Evolutionary conservation across 164 flowering plant species (phyloP).

Genomic region (Echeveria elegans): DNA sequence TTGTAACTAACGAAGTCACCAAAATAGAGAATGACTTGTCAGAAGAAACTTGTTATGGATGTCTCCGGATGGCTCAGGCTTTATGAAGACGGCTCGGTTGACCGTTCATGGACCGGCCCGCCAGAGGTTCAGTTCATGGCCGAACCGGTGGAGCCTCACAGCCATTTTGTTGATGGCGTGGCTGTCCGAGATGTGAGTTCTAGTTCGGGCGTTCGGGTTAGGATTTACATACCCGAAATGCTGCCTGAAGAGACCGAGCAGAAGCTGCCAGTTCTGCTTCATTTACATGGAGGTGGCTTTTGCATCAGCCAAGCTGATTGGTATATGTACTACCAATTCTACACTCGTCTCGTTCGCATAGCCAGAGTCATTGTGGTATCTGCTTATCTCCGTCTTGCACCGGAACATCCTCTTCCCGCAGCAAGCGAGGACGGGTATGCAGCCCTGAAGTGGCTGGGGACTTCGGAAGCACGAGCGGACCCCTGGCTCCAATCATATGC

Average conservation of each 20-base stretch:
- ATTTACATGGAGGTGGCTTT: slow-evolving; percentile 83
- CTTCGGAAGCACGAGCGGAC: slow-evolving; percentile 27
- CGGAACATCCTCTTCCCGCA: slow-evolving; percentile 76
- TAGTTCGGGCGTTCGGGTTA: slow-evolving; percentile 31
- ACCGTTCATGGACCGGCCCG: slow-evolving; percentile 67
- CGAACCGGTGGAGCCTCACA: slow-evolving; percentile 41
- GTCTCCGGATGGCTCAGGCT: slow-evolving; percentile 67
- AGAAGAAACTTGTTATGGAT: slow-evolving; percentile 34
- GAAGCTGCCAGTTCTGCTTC: slow-evolving; percentile 53
- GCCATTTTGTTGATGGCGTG: slow-evolving; percentile 48
- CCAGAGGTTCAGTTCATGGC: slow-evolving; percentile 51
- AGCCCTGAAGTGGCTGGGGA: slow-evolving; percentile 59
- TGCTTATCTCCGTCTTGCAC: slow-evolving; percentile 48
- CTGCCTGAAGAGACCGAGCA: slow-evolving; percentile 5
- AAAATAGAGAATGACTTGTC: slow-evolving; percentile 17
- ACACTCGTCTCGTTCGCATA: slow-evolving; percentile 32
- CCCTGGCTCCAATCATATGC: slow-evolving; percentile 36
- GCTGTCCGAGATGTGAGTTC: slow-evolving; percentile 36
- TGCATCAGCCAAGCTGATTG: slow-evolving; percentile 64
- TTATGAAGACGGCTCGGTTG: slow-evolving; percentile 61
- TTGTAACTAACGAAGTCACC: too few species aligned
- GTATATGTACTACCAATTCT: slow-evolving; percentile 57
- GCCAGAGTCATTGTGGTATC: slow-evolving; percentile 43
- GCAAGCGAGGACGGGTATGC: slow-evolving; percentile 46
- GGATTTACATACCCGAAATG: slow-evolving; percentile 51